These are phyloP conservation scores for Trichoderma simmonsii DNA, from an alignment of 2,329 filamentous ascomycete genomes.

Conservation along the genomic window DNA sequence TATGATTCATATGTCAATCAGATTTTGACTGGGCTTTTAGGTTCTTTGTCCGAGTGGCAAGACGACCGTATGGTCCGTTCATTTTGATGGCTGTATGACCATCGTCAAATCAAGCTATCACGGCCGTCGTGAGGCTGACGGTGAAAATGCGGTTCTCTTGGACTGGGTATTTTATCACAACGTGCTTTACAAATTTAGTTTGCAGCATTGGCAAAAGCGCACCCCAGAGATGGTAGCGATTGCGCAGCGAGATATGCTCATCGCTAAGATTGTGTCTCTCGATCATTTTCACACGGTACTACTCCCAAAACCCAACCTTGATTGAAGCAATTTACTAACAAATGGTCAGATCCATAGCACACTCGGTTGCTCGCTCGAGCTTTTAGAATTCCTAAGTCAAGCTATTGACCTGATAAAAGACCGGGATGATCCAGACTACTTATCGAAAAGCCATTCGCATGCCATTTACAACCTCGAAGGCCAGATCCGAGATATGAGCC, in stretches of 20 bases:
- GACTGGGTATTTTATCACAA: slow-evolving; percentile 19
- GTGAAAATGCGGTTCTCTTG: slow-evolving; percentile 6
- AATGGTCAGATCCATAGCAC: slow-evolving; percentile 7
- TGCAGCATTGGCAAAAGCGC: slow-evolving; percentile 17
- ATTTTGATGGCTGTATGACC: slow-evolving; percentile 14
- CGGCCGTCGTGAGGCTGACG: neutral
- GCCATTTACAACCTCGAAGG: slow-evolving; percentile 8
- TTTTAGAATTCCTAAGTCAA: slow-evolving; percentile 5
- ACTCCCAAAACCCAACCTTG: too few species aligned
- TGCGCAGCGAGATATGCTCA: slow-evolving; percentile 8
- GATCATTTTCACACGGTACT: neutral
- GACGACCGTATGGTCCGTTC: slow-evolving; percentile 12
- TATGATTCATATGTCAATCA: neutral
- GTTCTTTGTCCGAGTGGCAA: slow-evolving; percentile 12
- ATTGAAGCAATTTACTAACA: neutral
- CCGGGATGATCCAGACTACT: neutral
- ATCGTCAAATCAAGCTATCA: slow-evolving; percentile 15
- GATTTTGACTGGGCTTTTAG: neutral
- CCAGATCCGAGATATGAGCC: neutral
- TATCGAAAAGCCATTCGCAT: neutral
- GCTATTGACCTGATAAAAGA: slow-evolving; percentile 1
- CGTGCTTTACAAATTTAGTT: slow-evolving; percentile 18
- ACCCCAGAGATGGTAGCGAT: slow-evolving; percentile 8
- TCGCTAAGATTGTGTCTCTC: neutral
- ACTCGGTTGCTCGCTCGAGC: slow-evolving; percentile 14